Base-by-base conservation (phyloP, 2,329 filamentous ascomycete genomes). In the Dothistroma pini region DNA sequence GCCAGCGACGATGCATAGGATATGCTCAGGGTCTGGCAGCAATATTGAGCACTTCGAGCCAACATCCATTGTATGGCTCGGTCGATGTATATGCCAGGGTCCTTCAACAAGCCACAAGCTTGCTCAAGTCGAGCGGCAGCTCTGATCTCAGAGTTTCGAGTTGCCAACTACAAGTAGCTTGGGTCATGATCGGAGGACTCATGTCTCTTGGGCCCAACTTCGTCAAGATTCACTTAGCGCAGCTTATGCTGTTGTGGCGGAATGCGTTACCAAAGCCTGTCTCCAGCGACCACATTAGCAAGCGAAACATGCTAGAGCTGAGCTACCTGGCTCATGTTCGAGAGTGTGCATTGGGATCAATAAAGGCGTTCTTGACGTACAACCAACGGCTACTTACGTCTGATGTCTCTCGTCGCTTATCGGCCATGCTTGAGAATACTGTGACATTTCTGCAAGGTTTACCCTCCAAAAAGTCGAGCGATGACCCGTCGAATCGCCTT, bases 181-280 rank as follows among this genome's bases (percentile, higher is more conserved):
- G 95, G 93, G 96, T 96, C 53, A 80, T 99, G 60, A 96, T 99
- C 52, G 95, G 96, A 41, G 95, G 96, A 0, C 79, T 99, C 58
- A 97, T 97, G 93, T 92, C 93, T 0, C 83, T 99, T 0, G 95
- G 95, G 0, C 93, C 95, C 4, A 97, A 96, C 75, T 99, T 99
- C 75, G 93, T 97, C 75, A 99, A 99, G 77, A 97, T 97, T 25
- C 95, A 99, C 76, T 83, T 99, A 8, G 93, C 93, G 2, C 95
- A 99, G 72, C 82, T 99, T 22, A 86, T 99, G 59, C 80, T 99
- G 9, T 80, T 99, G 7, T 99, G 95, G 95, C 96, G 96, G 76
- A 99, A 97, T 75, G 93, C 95, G 0, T 82, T 99, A 11, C 93
- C 96, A 0, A 96, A 96, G 71, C 93, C 96, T 6, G 77, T 97